phyloP scores from a whole-genome alignment of 2,329 filamentous ascomycete genomes.

The Hymenoscyphus linearis region DNA sequence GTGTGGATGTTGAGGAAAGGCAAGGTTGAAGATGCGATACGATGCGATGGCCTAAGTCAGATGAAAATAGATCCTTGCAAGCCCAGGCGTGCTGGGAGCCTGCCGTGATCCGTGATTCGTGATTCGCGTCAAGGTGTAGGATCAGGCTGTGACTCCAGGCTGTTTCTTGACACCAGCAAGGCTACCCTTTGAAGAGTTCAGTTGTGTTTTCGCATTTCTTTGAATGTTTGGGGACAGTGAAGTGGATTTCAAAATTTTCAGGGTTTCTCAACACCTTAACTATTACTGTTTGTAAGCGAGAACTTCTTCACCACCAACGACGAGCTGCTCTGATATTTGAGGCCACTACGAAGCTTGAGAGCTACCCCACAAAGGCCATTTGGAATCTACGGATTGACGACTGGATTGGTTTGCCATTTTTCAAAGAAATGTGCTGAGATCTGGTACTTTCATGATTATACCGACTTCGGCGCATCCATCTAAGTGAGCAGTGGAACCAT shows the following conservation, averaged over 20 bases:
- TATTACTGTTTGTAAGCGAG: conserved; percentile 10
- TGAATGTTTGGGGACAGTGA: neutral
- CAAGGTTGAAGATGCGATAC: neutral
- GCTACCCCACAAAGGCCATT: neutral
- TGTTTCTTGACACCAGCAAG: conserved; percentile 14
- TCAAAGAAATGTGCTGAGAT: conserved; percentile 20
- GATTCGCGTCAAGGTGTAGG: conserved; percentile 7
- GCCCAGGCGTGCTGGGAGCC: conserved; percentile 1
- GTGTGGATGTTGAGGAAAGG: neutral
- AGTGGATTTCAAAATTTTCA: neutral
- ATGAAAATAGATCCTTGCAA: conserved; percentile 8
- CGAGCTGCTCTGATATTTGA: neutral
- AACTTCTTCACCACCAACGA: conserved; percentile 8
- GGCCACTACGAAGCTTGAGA: neutral
- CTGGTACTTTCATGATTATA: conserved; percentile 18
- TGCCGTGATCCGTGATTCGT: conserved; percentile 4
- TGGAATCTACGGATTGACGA: neutral
- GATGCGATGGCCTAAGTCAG: neutral
- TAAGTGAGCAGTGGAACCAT: conserved; percentile 24
- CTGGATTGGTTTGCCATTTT: neutral
- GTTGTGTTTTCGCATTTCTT: neutral
- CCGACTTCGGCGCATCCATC: conserved; percentile 27
- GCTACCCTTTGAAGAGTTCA: neutral
- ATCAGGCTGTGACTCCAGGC: conserved; percentile 11
- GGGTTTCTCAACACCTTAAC: conserved; percentile 13